Evolutionary conservation across 2,329 filamentous ascomycete species (phyloP), one percentile per base, ranked within the genome.

Genomic region (Aspergillus ruber): DNA sequence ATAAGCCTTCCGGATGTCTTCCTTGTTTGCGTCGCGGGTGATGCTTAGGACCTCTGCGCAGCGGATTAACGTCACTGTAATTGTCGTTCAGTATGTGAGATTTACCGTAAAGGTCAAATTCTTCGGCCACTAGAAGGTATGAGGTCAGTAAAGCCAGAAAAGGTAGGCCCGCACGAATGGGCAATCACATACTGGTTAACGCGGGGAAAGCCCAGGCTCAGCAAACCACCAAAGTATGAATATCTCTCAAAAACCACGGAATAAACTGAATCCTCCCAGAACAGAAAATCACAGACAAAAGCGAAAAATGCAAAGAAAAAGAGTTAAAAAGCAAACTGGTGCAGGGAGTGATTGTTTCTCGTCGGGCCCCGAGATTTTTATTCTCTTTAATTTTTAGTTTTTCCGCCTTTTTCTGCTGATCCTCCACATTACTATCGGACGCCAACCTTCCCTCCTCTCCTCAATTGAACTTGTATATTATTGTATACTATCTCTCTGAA

Each of bases 1-100:
- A 74, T 96, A 96, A 52, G 90, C 90, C 73, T 95, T 95, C 70
- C 93, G 94, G 72, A 97, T 86, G 61, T 95, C 87, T 47, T 85
- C 81, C 61, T 85, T 84, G 52, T 77, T 83, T 45, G 90, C 87
- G 52, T 74, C 74, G 66, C 79, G 85, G 45, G 84, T 75, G 59
- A 97, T 80, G 50, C 82, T 86, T 52, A 97, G 82, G 59, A 95
- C 77, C 73, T 85, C 90, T 95, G 63, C 48, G 53, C 46, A 20
- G 10, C 15, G 18, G 8, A 36, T 58, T 44, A 57, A 46, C 45
- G 9, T 18, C 25, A 20, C 29, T n/a, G n/a, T 17, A 15, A 6
- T 23, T 4, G 10, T 13, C 7, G 3, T 8, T 36, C 20, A 39
- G 12, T 2, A n/a, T 3, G 15, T 9, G 36, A 18, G 44, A 55